A percentile compares a stretch with the other conserved stretches of the same genome.
These are phyloP conservation scores for Curvularia sp. DNA, from an alignment of 2,329 filamentous ascomycete genomes.

Conservation along the genomic window DNA sequence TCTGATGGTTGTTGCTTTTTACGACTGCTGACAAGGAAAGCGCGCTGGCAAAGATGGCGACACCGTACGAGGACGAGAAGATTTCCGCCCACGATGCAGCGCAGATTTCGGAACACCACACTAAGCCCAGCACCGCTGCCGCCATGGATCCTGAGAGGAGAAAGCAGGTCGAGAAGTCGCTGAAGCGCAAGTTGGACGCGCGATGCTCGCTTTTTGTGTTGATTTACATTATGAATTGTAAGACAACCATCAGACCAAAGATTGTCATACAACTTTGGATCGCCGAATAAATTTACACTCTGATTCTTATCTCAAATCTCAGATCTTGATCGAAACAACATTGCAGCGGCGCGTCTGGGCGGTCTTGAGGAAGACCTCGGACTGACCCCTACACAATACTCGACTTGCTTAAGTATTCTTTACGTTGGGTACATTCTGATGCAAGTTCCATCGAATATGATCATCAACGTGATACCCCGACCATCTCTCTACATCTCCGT, in stretches of 20 bases:
- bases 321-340: constrained; percentile 40
- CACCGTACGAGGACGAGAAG: constrained; percentile 17
- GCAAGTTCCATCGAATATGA: constrained; percentile 54
- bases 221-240: constrained; percentile 49
- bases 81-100: constrained; percentile 15
- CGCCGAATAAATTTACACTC: background rate
- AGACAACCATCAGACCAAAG: background rate
- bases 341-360: constrained; percentile 44
- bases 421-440: constrained; percentile 27
- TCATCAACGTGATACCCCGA: constrained; percentile 48
- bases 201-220: constrained; percentile 45
- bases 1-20: background rate
- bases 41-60: constrained; percentile 15
- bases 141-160: constrained; percentile 42
- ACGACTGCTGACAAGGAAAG: background rate
- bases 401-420: constrained; percentile 45
- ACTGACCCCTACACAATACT: constrained; percentile 43
- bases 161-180: constrained; percentile 40
- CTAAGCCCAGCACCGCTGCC: constrained; percentile 25
- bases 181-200: constrained; percentile 46
- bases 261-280: too few relatives aligned
- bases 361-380: constrained; percentile 43
- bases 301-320: background rate
- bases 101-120: constrained; percentile 15
- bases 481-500: constrained; percentile 47